These are phyloP conservation scores for Rhizophagus prolifer DNA, from an alignment of 192 early-diverging fungal species.

Conservation along the genomic window DNA sequence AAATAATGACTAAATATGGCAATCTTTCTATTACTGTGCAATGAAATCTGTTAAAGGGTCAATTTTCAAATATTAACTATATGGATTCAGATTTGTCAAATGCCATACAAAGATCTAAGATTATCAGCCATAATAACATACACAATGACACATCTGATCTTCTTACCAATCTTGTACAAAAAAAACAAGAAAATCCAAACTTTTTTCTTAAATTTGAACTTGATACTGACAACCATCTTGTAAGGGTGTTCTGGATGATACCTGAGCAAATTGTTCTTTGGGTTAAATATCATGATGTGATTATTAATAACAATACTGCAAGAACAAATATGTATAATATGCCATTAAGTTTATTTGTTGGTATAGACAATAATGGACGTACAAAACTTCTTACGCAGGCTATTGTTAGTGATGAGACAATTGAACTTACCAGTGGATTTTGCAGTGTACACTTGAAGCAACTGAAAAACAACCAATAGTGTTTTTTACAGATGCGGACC, in stretches of 20 bases:
- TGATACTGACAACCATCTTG: not conserved
- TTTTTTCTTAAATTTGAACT: not conserved
- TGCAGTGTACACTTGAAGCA: too few species aligned
- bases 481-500: too few species aligned
- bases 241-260: constrained; percentile 1
- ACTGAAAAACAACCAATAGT: too few species aligned
- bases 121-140: not conserved
- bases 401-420: too few species aligned
- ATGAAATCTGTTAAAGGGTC: not conserved
- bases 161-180: not conserved
- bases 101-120: not conserved
- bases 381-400: too few species aligned
- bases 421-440: too few species aligned
- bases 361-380: constrained; percentile 1
- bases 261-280: constrained; percentile 9
- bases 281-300: constrained; percentile 18
- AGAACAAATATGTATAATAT: constrained; percentile 13
- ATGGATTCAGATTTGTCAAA: not conserved
- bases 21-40: not conserved
- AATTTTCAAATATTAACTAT: not conserved
- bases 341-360: constrained; percentile 4
- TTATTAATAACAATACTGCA: constrained; percentile 17
- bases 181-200: not conserved
- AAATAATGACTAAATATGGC: not conserved
- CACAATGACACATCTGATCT: not conserved